Evolutionary conservation across 2,329 filamentous ascomycete genomes (phyloP), one percentile per base, ranked within the genome.

Genomic region (Didymella keratinophila): DNA sequence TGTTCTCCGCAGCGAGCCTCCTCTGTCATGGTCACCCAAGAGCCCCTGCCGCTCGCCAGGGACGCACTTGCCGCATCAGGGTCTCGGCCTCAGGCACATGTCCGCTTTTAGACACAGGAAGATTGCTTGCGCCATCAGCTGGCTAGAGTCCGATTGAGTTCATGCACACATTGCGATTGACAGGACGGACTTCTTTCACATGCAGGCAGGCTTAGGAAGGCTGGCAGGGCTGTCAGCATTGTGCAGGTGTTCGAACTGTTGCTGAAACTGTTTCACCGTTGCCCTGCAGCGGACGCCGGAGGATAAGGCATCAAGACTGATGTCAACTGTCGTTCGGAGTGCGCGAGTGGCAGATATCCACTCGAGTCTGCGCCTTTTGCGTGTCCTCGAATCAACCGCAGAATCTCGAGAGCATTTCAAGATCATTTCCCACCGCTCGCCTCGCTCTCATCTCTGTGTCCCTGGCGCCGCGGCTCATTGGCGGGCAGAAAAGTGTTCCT

Each of bases 401-500:
- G 10, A 20, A 25, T 11, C 27, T 27, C 45, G 32, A 27, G 42
- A 28, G 21, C 41, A 46, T 36, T 45, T 27, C 45, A 41, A 34
- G 41, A 34, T 27, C 34, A 42, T 36, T 48, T 55, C 43, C 52
- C 32, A 50, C 34, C 11, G 48, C 27, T 50, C 43, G 52, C 52
- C 32, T 45, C 48, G 47, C 43, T 27, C 44, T 42, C 39, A 14
- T 25, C 23, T 36, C 27, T 32, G 18, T 30, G 25, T 43, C 7
- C 34, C 52, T 42, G 55, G 39, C 44, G 50, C 52, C 27, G 37
- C 49, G 23, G 30, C 48, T 52, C 46, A 58, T 62, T 62, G 55
- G 58, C 62, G 47, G 54, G 52, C 28, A 55, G 56, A 54, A 48
- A 49, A 52, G 60, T 56, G 70, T 72, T 68, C 70, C 70, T 71